Evolutionary conservation across 2,329 filamentous ascomycete species (phyloP).

Genomic region (Zymoseptoria brevis): DNA sequence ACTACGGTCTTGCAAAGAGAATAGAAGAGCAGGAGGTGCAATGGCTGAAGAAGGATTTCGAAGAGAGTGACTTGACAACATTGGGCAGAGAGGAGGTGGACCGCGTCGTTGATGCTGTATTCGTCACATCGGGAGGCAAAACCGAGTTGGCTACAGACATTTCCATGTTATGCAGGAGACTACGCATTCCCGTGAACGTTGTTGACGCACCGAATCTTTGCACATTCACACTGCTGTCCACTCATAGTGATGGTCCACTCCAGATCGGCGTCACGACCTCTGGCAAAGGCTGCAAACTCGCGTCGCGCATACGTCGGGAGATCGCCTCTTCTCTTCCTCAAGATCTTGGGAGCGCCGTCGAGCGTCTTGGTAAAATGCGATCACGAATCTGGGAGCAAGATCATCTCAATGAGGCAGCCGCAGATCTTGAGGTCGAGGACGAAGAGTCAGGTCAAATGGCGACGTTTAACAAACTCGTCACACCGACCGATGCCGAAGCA

Average conservation of each 20-base stretch:
- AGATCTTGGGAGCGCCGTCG: constrained; percentile 68
- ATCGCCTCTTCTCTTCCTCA: constrained; percentile 71
- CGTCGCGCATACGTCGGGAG: constrained; percentile 79
- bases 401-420: constrained; percentile 44
- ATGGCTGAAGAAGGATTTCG: constrained; percentile 60
- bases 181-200: constrained; percentile 89
- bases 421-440: constrained; percentile 41
- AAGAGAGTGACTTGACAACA: constrained; percentile 61
- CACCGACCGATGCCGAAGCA: constrained; percentile 63
- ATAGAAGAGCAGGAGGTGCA: constrained; percentile 59
- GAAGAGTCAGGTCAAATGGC: constrained; percentile 67
- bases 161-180: constrained; percentile 63
- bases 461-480: constrained; percentile 75
- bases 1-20: constrained; percentile 54
- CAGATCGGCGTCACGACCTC: constrained; percentile 96
- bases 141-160: constrained; percentile 52
- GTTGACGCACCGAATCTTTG: constrained; percentile 79
- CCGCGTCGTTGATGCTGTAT: constrained; percentile 79
- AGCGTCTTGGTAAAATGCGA: constrained; percentile 65
- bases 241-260: constrained; percentile 79
- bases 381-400: constrained; percentile 68
- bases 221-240: constrained; percentile 82
- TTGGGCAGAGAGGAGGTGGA: constrained; percentile 75
- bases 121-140: constrained; percentile 60
- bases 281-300: constrained; percentile 86